Base-by-base conservation (phyloP, 352 stramenopile species). In the Globisporangium cystogenes region DNA sequence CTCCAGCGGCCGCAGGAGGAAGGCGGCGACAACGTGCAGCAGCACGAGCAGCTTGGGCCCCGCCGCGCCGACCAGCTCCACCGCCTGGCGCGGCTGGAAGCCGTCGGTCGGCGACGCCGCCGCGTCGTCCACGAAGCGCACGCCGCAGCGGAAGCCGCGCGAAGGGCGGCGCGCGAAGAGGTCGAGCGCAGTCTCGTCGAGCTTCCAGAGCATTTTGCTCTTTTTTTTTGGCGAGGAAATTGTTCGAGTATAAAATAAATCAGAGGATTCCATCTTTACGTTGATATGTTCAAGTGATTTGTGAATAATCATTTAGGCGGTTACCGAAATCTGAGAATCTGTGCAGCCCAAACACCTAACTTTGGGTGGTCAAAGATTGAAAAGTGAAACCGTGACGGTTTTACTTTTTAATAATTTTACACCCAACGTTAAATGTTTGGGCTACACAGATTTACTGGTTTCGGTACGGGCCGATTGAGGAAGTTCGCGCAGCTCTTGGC, bases 151-250 rank as follows among this genome's bases (percentile, higher is more conserved):
- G 64, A 90, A 90, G 33, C 72, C 70, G 48, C 58, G 66, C 51
- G 59, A 64, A 0, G 68, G 70, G 11, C 65, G 73, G 24, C 80
- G 73, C 48, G 75, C 80, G 56, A 90, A 84, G 55, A 90, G 60
- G 58, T 90, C 80, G 41, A 90, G 71, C 57, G 76, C 80, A 15
- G 76, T 90, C 65, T 87, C 78, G 59, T 87, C 74, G 16, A 78
- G 64, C 36, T 72, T 53, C 65, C 65, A 74, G 21, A 62, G 48
- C 55, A 62, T 36, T 6, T n/a, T n/a, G n/a, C n/a, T n/a, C n/a
- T n/a, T n/a, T n/a, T n/a, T n/a, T n/a, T n/a, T n/a, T n/a, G n/a
- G n/a, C n/a, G n/a, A n/a, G n/a, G n/a, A n/a, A n/a, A n/a, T n/a
- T n/a, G n/a, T n/a, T n/a, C n/a, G n/a, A n/a, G n/a, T n/a, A n/a